A percentile compares a stretch with the other conserved stretches of the same genome.
These are phyloP conservation scores for Leishmania braziliensis DNA, from an alignment of 208 protist species.

Conservation along the genomic window DNA sequence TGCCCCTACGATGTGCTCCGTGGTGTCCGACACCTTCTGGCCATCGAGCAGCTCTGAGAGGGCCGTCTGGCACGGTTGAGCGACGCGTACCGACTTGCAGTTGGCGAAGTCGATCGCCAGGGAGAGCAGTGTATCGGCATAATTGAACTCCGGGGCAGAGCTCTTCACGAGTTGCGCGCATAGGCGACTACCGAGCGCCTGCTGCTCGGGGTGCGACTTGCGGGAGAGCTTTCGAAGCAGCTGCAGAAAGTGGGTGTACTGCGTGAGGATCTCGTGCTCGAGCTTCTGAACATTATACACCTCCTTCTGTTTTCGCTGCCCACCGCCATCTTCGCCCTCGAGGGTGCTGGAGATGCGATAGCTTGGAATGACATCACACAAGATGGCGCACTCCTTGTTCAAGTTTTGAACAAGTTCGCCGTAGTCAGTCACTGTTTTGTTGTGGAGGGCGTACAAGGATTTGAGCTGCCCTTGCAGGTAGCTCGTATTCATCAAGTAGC, in stretches of 20 bases:
- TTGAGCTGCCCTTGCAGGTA: constrained; percentile 87
- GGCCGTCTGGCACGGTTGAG: constrained; percentile 78
- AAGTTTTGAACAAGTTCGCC: constrained; percentile 86
- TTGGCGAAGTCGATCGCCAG: constrained; percentile 89
- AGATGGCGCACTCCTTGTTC: constrained; percentile 83
- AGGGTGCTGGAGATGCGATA: constrained; percentile 88
- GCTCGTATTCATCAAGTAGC: constrained; percentile 93
- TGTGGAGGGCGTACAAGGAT: constrained; percentile 81
- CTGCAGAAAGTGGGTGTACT: constrained; percentile 93
- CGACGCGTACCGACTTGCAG: constrained; percentile 86
- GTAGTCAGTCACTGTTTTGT: constrained; percentile 79
- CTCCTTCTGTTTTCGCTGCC: constrained; percentile 88
- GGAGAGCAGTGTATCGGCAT: constrained; percentile 79
- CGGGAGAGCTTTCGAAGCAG: constrained; percentile 84
- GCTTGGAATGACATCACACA: constrained; percentile 87
- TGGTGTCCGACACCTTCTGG: constrained; percentile 88
- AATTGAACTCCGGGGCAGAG: constrained; percentile 88
- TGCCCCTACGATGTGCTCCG: constrained; percentile 78
- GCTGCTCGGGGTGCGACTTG: constrained; percentile 91
- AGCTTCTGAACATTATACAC: constrained; percentile 91
- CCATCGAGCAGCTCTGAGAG: constrained; percentile 82
- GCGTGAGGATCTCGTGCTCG: constrained; percentile 89
- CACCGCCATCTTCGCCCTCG: constrained; percentile 80
- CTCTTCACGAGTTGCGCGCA: constrained; percentile 78
- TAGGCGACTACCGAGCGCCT: constrained; percentile 91